Evolutionary conservation across 2,329 filamentous ascomycete genomes (phyloP), one percentile per base, ranked within the genome.

Genomic region (Ascosphaera aggregata): DNA sequence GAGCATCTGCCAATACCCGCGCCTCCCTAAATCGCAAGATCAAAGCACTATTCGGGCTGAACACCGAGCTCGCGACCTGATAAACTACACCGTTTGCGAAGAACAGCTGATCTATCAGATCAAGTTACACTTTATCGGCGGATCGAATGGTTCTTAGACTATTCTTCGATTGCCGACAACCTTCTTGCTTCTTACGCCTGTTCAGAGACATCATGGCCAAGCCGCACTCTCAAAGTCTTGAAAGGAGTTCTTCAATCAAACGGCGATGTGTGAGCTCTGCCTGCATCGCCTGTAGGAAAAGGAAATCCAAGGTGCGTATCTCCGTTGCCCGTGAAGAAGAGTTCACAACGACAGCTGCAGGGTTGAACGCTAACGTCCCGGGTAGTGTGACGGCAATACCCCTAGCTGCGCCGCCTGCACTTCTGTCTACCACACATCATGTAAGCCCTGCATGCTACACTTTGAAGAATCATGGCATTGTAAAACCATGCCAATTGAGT

Each of bases 361-460:
- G 7, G 13, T 27, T 7, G 7, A 27, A 27, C 22, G 13, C 13
- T 27, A 27, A 27, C 22, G 22, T 13, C 13, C 13, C 22, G 13
- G 15, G 24, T 41, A 69, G 67, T 95, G 86, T 56, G 86, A 95
- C 57, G 86, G 86, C 43, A 85, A 84, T 41, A 66, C 80, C 3
- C 86, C 86, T 4, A 85, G 80, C 49, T 95, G 89, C 54, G 86
- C 86, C 5, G 86, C 89, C n/a, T 98, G 89, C 58, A 74, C 80
- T 44, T 92, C 84, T 48, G 86, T 95, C 40, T 95, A 98, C 54
- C 56, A 60, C 44, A 60, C 58, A 8, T 49, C 55, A 37, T 61
- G 58, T 60, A 52, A 37, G 42, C 36, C 71, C 73, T 43, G 89
- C 80, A 43, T 52, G 52, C 53, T 39, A 48, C 47, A 43, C 37